phyloP scores from a whole-genome alignment of 2,329 filamentous ascomycete genomes.

The Corniculantispora saksenae region DNA sequence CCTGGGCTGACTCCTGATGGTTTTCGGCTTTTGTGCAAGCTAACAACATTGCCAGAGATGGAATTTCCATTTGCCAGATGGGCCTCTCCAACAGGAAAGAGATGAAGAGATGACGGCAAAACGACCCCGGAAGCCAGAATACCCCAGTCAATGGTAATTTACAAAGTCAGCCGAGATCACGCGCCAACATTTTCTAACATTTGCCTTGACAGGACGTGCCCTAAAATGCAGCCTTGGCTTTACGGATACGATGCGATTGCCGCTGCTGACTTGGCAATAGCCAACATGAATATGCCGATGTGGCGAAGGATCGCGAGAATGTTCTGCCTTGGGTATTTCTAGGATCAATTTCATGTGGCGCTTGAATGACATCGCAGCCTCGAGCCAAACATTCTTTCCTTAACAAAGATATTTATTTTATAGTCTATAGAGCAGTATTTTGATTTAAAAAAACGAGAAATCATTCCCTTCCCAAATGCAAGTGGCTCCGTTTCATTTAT shows the following conservation, averaged over 20 bases:
- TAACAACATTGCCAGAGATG: neutral
- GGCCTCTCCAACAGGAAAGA: neutral
- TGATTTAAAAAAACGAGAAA: too few species aligned
- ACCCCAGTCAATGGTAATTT: neutral
- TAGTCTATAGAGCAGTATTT: neutral
- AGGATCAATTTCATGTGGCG: neutral
- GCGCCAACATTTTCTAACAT: neutral
- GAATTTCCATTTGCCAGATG: neutral
- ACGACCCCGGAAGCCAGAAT: neutral
- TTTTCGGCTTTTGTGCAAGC: neutral
- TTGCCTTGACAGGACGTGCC: slow-evolving; percentile 57
- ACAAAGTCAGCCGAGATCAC: neutral
- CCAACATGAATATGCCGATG: neutral
- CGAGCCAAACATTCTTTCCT: neutral
- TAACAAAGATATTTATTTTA: too few species aligned
- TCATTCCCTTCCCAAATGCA: neutral
- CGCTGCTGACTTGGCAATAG: neutral
- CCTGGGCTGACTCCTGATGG: neutral
- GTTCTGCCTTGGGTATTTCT: neutral
- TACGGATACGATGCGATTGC: slow-evolving; percentile 61
- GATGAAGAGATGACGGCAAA: neutral
- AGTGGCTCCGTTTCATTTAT: too few species aligned
- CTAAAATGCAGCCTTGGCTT: slow-evolving; percentile 62
- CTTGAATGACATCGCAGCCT: too few species aligned
- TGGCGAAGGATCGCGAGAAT: neutral